These are phyloP conservation scores for Colletotrichum coccodes DNA, from an alignment of 2,329 filamentous ascomycete genomes.

Conservation along the genomic window DNA sequence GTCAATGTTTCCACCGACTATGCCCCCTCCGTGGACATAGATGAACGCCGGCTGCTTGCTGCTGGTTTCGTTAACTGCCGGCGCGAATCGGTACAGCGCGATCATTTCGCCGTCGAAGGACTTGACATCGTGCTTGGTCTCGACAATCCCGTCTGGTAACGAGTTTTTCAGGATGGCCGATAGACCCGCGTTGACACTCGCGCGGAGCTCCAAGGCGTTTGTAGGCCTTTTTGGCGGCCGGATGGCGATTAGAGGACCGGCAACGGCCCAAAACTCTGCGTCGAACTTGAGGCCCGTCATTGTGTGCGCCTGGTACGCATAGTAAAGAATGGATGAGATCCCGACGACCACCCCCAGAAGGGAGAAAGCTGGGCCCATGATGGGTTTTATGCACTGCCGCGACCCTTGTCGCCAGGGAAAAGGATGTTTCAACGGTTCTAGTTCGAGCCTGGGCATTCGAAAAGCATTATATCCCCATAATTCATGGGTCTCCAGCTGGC, in stretches of 20 bases:
- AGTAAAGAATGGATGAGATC: background rate
- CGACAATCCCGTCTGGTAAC: background rate
- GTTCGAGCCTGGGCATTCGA: background rate
- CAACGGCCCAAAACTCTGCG: conserved; percentile 18
- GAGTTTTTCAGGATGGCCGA: background rate
- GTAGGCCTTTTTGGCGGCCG: conserved; percentile 7
- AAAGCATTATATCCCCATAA: conserved; percentile 1
- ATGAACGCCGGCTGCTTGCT: conserved; percentile 42
- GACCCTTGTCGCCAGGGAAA: background rate
- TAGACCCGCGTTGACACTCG: background rate
- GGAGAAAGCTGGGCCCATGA: background rate
- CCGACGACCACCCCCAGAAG: background rate
- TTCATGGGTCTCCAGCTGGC: background rate
- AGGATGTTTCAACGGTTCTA: background rate
- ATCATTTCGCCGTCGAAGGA: conserved; percentile 21
- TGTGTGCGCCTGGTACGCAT: background rate
- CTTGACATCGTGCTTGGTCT: conserved; percentile 10
- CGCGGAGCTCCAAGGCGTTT: conserved; percentile 9
- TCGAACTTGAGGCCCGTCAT: conserved; percentile 25
- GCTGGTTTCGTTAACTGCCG: background rate
- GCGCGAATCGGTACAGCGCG: conserved; percentile 14
- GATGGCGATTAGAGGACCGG: conserved; percentile 17
- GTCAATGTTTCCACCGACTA: conserved; percentile 44
- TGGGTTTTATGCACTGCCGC: background rate
- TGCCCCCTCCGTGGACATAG: conserved; percentile 56